These are phyloP conservation scores for Lichtheimia ramosa DNA, from an alignment of 371 early-diverging fungal genomes.

Conservation along the genomic window DNA sequence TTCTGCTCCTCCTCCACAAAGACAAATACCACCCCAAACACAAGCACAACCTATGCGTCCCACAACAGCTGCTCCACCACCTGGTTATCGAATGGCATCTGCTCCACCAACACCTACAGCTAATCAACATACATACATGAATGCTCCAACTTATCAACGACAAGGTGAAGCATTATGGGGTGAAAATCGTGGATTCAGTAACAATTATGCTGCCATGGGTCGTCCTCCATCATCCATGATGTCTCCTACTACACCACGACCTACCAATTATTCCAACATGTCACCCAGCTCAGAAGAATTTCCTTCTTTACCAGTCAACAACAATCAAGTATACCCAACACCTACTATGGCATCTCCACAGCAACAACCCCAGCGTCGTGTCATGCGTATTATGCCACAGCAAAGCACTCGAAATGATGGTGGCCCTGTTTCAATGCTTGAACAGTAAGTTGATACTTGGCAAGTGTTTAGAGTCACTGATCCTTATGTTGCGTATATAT, in stretches of 20 bases:
- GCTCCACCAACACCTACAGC: background rate
- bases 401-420: slow-evolving; percentile 10
- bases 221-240: slow-evolving; percentile 3
- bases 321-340: slow-evolving; percentile 10
- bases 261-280: background rate
- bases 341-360: slow-evolving; percentile 8
- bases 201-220: slow-evolving; percentile 12
- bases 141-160: background rate
- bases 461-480: background rate
- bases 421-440: background rate
- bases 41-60: background rate
- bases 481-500: background rate
- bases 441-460: slow-evolving; percentile 7
- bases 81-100: background rate
- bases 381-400: slow-evolving; percentile 23
- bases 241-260: background rate
- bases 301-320: slow-evolving; percentile 3
- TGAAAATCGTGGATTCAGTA: slow-evolving; percentile 30
- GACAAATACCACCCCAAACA: background rate
- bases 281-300: slow-evolving; percentile 5
- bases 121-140: slow-evolving; percentile 6
- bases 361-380: slow-evolving; percentile 6
- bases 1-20: background rate
- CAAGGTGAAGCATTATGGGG: slow-evolving; percentile 30
- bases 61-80: background rate